Evolutionary conservation across 106 monocot species (phyloP), one percentile per base, ranked within the genome.

Genomic region (Vanilla planifolia): DNA sequence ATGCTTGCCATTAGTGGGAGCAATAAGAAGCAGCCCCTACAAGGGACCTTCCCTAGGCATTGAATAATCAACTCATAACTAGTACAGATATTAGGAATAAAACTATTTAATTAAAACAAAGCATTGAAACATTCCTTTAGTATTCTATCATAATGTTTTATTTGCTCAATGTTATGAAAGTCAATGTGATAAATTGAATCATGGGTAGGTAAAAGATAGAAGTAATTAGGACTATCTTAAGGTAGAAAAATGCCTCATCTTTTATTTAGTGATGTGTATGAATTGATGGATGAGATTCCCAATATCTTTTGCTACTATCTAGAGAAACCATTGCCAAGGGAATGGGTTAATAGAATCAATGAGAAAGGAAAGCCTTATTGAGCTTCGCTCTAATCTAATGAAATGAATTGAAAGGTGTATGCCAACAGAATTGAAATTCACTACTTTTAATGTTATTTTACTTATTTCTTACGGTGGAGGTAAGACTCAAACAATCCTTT

Each of bases 221-320:
- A 74, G 83, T 83, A 83, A 83, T 73, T 83, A 83, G 78, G 83
- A 83, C 83, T 83, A 83, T n/a, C n/a, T n/a, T n/a, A n/a, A n/a
- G n/a, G n/a, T n/a, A n/a, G n/a, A n/a, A n/a, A n/a, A n/a, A n/a
- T 83, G 83, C 83, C 83, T 83, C 74, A 67, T 80, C 73, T 64
- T 52, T 5, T 52, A 52, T 24, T 1, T 52, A 52, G 51, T 52
- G 51, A 2, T 37, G 37, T 0, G 37, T 10, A 37, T 37, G 37
- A 37, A 37, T 37, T 0, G 37, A 37, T 37, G 5, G 0, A 0
- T 10, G 37, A 37, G 37, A 0, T 77, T 83, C 77, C 74, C 74
- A 83, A 42, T 83, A 44, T 83, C 83, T 77, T 34, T 74, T 74
- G 70, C 70, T 74, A 78, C 78, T 71, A 83, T 83, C 83, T 59